Base-by-base conservation (phyloP, 352 stramenopile genomes). In the Phytophthora colocasiae region DNA sequence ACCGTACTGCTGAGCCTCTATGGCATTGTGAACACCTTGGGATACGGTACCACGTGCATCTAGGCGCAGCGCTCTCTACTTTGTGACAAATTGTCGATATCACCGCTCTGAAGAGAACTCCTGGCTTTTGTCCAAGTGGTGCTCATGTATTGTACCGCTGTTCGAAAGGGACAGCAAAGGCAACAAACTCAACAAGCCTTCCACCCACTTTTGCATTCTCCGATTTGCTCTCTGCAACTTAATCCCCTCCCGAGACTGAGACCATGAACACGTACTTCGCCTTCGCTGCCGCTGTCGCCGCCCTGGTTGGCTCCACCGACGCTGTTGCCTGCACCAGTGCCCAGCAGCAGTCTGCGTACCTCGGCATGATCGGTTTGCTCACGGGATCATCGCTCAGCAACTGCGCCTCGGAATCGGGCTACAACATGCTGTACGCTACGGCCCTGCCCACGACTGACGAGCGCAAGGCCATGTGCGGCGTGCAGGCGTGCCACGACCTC, bases 381-480 rank as follows among this genome's bases (percentile, higher is more conserved):
- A 39, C 51, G 6, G 47, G 44, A 22, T 12, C 56, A 6, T 46
- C 69, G 14, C 59, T 85, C 32, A 51, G 26, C 14, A 11, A 22
- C 2, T 85, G 73, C 38, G 47, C 58, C 3, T n/a, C 32, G 3
- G 27, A 39, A 15, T 74, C 67, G 44, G 71, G 73, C 17, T 80
- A 81, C 73, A 75, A 74, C 71, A 75, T 82, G 69, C 47, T 85
- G 45, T 66, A 66, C 40, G 58, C 71, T 14, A 66, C 67, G 2
- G 34, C 48, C 1, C 43, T 72, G 12, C 73, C 73, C 11, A 72
- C 70, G 45, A 55, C 64, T 19, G 41, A 31, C 2, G 27, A 85
- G 48, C 60, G 49, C 19, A 58, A 47, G 22, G 44, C 46, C 39
- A 81, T 85, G 71, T 85, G 77, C 67, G 46, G 17, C 1, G 41